Evolutionary conservation across 371 early-diverging fungal species (phyloP).

Genomic region (Syncephalastrum monosporum): DNA sequence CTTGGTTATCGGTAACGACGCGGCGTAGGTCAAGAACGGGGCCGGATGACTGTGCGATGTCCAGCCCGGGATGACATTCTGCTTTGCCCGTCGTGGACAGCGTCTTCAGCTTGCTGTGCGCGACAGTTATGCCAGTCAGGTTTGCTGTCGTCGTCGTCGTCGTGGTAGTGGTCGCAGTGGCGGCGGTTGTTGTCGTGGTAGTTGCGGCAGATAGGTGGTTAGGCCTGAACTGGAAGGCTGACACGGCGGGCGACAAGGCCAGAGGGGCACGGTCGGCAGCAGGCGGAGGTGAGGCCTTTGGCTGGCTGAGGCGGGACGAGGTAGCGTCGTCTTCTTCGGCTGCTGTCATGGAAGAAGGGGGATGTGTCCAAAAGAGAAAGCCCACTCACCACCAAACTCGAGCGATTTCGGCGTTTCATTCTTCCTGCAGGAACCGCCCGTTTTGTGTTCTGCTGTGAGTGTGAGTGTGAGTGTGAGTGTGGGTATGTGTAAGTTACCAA

Average conservation of each 20-base stretch:
- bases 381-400: too few relatives aligned
- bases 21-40: too few relatives aligned
- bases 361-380: background rate
- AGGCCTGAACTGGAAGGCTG: slow-evolving; percentile 35
- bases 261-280: background rate
- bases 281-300: background rate
- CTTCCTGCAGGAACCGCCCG: too few relatives aligned
- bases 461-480: background rate
- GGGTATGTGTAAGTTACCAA: slow-evolving; percentile 1
- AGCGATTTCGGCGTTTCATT: too few relatives aligned
- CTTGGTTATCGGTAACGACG: too few relatives aligned
- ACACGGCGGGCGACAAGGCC: slow-evolving; percentile 33
- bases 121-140: too few relatives aligned
- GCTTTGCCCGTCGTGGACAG: too few relatives aligned
- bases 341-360: slow-evolving; percentile 4
- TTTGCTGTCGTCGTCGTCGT: too few relatives aligned
- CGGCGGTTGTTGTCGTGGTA: background rate
- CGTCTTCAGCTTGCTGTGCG: too few relatives aligned
- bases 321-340: background rate
- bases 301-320: background rate
- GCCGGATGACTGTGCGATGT: too few relatives aligned
- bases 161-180: too few relatives aligned
- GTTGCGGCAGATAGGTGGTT: slow-evolving; percentile 10
- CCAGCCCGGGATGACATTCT: too few relatives aligned
- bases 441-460: background rate